A percentile compares a stretch with the other conserved stretches of the same genome.
Conservation (phyloP, 1,284 basidiomycete genomes). For the Xerocomus amazonicus region DNA sequence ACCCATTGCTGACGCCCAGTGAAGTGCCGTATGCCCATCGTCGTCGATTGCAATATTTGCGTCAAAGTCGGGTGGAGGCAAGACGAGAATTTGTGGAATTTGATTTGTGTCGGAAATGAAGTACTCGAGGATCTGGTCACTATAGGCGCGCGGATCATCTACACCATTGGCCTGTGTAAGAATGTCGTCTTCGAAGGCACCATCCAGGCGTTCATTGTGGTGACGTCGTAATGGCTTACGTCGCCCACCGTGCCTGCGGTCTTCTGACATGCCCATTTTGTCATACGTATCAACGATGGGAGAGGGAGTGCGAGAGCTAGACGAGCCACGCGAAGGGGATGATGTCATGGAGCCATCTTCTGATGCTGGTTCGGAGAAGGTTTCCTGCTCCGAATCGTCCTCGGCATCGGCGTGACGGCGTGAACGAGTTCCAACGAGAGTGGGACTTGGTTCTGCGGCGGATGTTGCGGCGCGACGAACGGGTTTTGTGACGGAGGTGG, state of each 20-base stretch:
- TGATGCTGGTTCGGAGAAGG: conserved; percentile 60
- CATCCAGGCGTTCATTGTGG: conserved; percentile 38
- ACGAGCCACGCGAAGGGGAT: conserved; percentile 80
- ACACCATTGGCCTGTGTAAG: conserved; percentile 36
- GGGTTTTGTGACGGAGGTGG: conserved; percentile 50
- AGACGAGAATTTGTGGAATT: conserved; percentile 85
- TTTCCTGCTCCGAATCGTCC: conserved; percentile 56
- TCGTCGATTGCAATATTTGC: conserved; percentile 98
- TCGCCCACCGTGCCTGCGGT: conserved; percentile 37
- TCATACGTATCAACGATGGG: conserved; percentile 62
- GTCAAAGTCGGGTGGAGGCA: conserved; percentile 90
- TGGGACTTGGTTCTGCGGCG: conserved; percentile 33
- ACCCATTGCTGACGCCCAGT: conserved; percentile 99
- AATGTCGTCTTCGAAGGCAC: conserved; percentile 43
- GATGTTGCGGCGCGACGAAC: conserved; percentile 46
- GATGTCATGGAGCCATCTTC: conserved; percentile 85
- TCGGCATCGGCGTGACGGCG: conserved; percentile 47
- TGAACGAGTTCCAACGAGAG: conserved; percentile 47
- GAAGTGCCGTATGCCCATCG: conserved; percentile 95
- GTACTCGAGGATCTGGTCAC: conserved; percentile 96
- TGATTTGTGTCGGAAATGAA: conserved; percentile 98
- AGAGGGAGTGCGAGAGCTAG: conserved; percentile 86
- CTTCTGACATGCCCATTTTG: conserved; percentile 41
- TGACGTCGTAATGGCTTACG: conserved; percentile 40
- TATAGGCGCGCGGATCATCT: conserved; percentile 64